Base-by-base conservation (phyloP, 495 filamentous ascomycete species). In the Bombardia bombarda region DNA sequence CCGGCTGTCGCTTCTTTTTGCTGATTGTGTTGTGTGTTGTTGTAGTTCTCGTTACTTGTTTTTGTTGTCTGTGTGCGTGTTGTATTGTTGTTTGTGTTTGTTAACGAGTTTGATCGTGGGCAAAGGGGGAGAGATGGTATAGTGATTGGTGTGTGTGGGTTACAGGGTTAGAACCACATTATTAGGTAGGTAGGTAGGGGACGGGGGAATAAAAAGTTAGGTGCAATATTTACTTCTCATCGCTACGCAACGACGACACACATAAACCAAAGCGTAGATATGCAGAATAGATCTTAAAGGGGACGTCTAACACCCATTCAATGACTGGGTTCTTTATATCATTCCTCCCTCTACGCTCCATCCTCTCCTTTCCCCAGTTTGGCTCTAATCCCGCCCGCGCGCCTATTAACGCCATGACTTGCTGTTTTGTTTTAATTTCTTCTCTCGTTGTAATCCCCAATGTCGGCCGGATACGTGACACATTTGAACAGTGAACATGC, bases 231-330 rank as follows among this genome's bases (percentile, higher is more conserved):
- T 31, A 40, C 38, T 40, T 40, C n/a, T 30, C 24, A 40, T 21
- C 18, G n/a, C n/a, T n/a, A n/a, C n/a, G n/a, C n/a, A n/a, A 26
- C 22, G 16, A 40, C 24, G 13, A 18, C 38, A 20, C 10, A 40
- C 19, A 52, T 56, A 56, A 49, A 38, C n/a, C n/a, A n/a, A n/a
- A n/a, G n/a, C n/a, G n/a, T n/a, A n/a, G 3, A 52, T 42, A 46
- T 49, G 52, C 40, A 47, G 46, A 37, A 44, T 50, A 55, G 47
- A 47, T 42, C 6, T 38, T 34, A 35, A 47, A 25, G 32, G 38
- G 31, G 19, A 13, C 26, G 6, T 28, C 2, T 28, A 3, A 10
- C 1, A 17, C 33, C 33, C 33, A 19, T 36, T 36, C 23, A 20
- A 16, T 34, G 32, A 35, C 17, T 16, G 8, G 33, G 16, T 36